Evolutionary conservation across 495 filamentous ascomycete species (phyloP), one percentile per base, ranked within the genome.

Genomic region (Cercophora samala): DNA sequence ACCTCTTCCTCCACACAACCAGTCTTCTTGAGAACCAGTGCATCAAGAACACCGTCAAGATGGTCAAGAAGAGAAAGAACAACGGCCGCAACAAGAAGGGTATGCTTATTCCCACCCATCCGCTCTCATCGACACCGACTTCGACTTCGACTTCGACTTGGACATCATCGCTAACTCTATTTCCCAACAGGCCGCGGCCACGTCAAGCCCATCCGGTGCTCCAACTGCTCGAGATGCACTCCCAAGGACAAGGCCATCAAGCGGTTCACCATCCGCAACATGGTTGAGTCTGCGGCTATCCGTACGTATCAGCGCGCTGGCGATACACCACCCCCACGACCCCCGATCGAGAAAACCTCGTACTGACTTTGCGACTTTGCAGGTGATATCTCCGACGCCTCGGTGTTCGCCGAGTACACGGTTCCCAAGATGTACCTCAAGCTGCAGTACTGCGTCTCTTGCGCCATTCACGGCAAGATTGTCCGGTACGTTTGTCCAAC

Each of bases 381-480:
- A 99, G 94, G 94, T 91, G 95, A 99, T 93, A 98, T 99, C 83
- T 97, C 93, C 70, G 95, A 99, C 77, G 95, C 95, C 76, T 98
- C 95, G 73, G 95, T 99, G 81, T 98, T 97, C 87, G 83, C 90
- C 70, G 95, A 99, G 85, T 99, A 99, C 86, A 91, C 92, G 67
- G 93, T 99, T 80, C 95, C 95, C 82, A 99, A 99, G 89, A 99
- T 99, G 95, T 99, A 99, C 90, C 86, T 99, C 81, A 99, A 99
- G 89, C 90, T 99, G 80, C 95, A 99, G 87, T 99, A 99, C 91
- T 99, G 95, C 82, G 95, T 99, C 77, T 98, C 96, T 79, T 98
- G 95, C 85, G 95, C 95, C 73, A 98, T 99, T 76, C 95, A 98
- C 86, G 95, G 96, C 86, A 99, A 99, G 91, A 98, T 98, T 81